Evolutionary conservation across 2,329 filamentous ascomycete species (phyloP).

Genomic region (Metarhizium humberi): DNA sequence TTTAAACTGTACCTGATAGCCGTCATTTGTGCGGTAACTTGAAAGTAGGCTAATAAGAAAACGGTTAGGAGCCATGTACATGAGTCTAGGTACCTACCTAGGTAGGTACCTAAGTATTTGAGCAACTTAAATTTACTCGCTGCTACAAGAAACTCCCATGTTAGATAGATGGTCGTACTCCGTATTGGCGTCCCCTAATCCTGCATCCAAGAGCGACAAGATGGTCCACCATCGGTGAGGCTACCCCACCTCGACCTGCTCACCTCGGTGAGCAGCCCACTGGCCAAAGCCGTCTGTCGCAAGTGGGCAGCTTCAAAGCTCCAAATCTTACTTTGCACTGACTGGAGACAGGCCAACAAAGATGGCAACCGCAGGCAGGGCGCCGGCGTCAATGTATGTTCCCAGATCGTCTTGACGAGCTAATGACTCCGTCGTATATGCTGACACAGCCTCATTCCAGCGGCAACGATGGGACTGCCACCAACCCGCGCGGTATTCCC

Average conservation of each 20-base stretch:
- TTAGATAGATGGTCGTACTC: too few relatives aligned
- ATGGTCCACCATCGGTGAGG: background rate
- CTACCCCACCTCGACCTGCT: conserved; percentile 18
- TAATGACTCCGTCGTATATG: background rate
- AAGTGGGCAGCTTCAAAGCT: conserved; percentile 19
- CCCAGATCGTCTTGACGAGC: too few relatives aligned
- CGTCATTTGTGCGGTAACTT: too few relatives aligned
- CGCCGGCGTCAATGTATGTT: conserved; percentile 23
- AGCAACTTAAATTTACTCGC: too few relatives aligned
- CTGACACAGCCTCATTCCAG: conserved; percentile 8
- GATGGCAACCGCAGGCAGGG: conserved; percentile 34
- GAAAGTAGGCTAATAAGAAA: too few relatives aligned
- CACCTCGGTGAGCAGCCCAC: conserved; percentile 20
- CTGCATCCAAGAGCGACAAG: too few relatives aligned
- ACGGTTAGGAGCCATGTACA: too few relatives aligned
- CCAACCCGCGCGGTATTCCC: conserved; percentile 77
- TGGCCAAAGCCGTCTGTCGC: conserved; percentile 19
- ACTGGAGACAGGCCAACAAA: conserved; percentile 14
- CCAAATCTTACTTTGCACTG: conserved; percentile 12
- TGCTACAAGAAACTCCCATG: too few relatives aligned
- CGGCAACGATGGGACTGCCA: conserved; percentile 41
- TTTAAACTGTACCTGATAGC: too few relatives aligned
- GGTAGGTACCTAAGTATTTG: too few relatives aligned
- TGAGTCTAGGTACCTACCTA: too few relatives aligned
- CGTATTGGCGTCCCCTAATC: too few relatives aligned